Conservation (phyloP, 441 rosid species). For the Pelargonium exstipulatum region DNA sequence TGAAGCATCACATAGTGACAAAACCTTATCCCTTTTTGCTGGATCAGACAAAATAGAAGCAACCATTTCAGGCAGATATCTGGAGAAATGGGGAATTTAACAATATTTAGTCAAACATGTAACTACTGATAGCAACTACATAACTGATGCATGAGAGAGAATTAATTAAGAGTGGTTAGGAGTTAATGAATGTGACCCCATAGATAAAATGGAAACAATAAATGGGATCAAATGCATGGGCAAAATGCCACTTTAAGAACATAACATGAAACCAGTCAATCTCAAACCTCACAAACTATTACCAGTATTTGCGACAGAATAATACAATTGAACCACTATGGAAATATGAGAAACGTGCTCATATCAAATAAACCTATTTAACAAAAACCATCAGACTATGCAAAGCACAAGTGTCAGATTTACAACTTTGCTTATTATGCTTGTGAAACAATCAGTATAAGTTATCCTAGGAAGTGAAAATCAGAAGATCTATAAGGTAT, state of each 20-base stretch:
- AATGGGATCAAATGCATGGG: neutral
- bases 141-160: neutral
- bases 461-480: no score
- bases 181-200: no score
- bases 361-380: neutral
- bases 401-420: no score
- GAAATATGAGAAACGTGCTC: neutral
- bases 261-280: neutral
- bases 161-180: no score
- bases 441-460: no score
- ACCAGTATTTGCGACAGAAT: neutral
- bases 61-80: constrained; percentile 74
- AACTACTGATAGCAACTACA: neutral
- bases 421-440: no score
- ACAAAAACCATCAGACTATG: neutral
- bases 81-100: constrained; percentile 29
- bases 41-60: constrained; percentile 69
- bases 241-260: neutral
- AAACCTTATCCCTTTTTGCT: constrained; percentile 52
- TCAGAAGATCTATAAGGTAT: no score
- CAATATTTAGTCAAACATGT: neutral
- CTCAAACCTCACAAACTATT: neutral
- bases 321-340: neutral
- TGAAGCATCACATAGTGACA: constrained; percentile 69
- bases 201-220: no score